A percentile compares a stretch with the other conserved stretches of the same genome.
Evolutionary conservation across 1,139 yeast genomes (phyloP).

Genomic region (Diutina sp.): DNA sequence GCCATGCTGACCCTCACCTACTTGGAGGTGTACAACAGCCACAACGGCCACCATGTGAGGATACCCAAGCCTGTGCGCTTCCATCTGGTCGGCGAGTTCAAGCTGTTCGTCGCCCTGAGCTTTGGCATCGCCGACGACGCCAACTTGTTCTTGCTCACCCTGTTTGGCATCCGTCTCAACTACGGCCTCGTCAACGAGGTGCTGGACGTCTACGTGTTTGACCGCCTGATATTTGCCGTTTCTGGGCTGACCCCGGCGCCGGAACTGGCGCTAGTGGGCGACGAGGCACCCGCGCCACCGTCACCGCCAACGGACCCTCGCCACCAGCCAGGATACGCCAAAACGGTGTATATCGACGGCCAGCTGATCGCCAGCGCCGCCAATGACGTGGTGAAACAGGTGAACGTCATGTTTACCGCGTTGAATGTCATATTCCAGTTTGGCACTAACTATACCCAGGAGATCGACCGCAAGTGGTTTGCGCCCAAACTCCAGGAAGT

Average conservation of each 20-base stretch:
- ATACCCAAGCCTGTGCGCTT: constrained; percentile 33
- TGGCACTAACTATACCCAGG: constrained; percentile 35
- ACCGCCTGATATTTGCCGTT: constrained; percentile 6
- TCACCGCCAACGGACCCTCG: background rate
- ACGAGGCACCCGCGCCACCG: background rate
- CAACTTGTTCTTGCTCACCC: constrained; percentile 46
- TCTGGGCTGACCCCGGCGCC: background rate
- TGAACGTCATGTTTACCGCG: constrained; percentile 35
- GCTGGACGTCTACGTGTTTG: constrained; percentile 29
- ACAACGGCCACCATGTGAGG: constrained; percentile 20
- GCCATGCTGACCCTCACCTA: constrained; percentile 10
- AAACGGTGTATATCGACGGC: background rate
- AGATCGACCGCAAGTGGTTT: constrained; percentile 36
- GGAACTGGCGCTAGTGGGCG: background rate
- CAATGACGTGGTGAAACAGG: constrained; percentile 10
- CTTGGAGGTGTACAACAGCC: constrained; percentile 26
- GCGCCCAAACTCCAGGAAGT: constrained; percentile 36
- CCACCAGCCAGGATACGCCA: background rate
- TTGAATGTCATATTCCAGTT: constrained; percentile 47
- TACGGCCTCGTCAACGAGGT: constrained; percentile 33
- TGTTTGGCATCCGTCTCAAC: constrained; percentile 52
- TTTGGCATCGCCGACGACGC: constrained; percentile 9
- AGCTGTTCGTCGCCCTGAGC: constrained; percentile 8
- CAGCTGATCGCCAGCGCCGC: constrained; percentile 3
- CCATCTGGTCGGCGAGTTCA: constrained; percentile 15